Conservation (phyloP, 352 stramenopile species). For the Poterioochromonas sp. region DNA sequence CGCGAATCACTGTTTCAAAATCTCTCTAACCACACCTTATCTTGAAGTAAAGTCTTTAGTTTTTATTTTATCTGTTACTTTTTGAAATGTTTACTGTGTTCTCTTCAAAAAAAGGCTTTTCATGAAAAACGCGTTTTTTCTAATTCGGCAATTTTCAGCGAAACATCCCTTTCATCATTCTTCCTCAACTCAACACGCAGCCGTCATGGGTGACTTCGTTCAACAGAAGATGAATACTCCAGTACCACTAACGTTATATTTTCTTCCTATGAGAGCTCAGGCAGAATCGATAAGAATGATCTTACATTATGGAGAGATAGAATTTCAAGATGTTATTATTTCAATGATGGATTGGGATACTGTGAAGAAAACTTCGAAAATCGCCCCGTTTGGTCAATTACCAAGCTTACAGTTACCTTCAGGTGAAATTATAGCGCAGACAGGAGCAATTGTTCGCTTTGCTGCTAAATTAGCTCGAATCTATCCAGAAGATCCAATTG, state of each 20-base stretch:
- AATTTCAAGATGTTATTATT: background rate
- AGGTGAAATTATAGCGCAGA: conserved; percentile 16
- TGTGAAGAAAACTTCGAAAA: background rate
- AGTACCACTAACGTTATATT: conserved; percentile 19
- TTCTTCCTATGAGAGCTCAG: background rate
- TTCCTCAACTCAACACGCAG: too few relatives aligned
- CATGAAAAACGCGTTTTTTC: too few relatives aligned
- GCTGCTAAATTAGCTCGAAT: background rate
- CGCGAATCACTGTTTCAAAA: too few relatives aligned
- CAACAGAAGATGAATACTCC: too few relatives aligned
- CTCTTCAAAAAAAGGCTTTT: too few relatives aligned
- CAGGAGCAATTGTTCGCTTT: conserved; percentile 3
- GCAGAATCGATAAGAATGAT: conserved; percentile 17
- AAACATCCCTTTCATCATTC: too few relatives aligned
- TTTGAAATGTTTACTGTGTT: too few relatives aligned
- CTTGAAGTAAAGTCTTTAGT: too few relatives aligned
- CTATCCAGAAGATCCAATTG: conserved; percentile 7
- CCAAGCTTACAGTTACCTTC: background rate
- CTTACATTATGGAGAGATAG: background rate
- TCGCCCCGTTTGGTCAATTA: background rate
- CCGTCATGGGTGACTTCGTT: too few relatives aligned
- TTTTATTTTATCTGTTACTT: too few relatives aligned
- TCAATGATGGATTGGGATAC: background rate
- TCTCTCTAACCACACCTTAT: too few relatives aligned
- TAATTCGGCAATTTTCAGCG: too few relatives aligned